Percentiles rank a stretch among this genome's conserved stretches.
These are phyloP conservation scores for Helminthosporium solani DNA, from an alignment of 2,329 filamentous ascomycete species.

Conservation along the genomic window DNA sequence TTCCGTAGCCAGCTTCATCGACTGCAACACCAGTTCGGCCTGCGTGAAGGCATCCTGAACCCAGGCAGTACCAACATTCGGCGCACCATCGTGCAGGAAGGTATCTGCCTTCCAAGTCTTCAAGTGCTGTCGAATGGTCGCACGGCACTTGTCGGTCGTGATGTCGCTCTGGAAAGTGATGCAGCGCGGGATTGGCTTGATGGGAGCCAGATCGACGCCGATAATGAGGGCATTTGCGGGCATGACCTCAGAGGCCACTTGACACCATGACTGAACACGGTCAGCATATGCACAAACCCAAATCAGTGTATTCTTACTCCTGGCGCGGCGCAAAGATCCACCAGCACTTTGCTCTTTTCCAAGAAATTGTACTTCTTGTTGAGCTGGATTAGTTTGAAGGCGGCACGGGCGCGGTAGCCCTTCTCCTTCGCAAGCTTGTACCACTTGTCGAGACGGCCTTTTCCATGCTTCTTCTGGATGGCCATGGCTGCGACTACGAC, in stretches of 20 bases:
- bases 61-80: conserved; percentile 97
- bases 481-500: conserved; percentile 63
- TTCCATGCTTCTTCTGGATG: conserved; percentile 98
- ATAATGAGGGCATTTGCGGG: conserved; percentile 85
- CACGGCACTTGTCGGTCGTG: conserved; percentile 91
- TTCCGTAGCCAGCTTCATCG: conserved; percentile 90
- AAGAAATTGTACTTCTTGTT: conserved; percentile 99
- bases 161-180: conserved; percentile 98
- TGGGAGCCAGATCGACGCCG: conserved; percentile 90
- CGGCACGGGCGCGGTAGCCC: conserved; percentile 90
- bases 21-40: conserved; percentile 86
- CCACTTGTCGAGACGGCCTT: conserved; percentile 98
- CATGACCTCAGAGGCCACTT: conserved; percentile 65
- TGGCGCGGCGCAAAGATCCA: conserved; percentile 96
- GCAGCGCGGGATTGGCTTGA: conserved; percentile 90
- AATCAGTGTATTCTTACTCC: conserved; percentile 52
- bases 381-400: conserved; percentile 96
- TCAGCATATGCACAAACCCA: background rate
- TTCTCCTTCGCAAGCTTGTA: conserved; percentile 99
- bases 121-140: conserved; percentile 82
- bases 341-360: conserved; percentile 90
- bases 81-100: conserved; percentile 93
- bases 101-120: conserved; percentile 97
- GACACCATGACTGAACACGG: conserved; percentile 75
- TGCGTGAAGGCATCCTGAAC: conserved; percentile 98